phyloP scores from a whole-genome alignment of 129 eudicot genomes.

The Chrysanthemum makinoi region DNA sequence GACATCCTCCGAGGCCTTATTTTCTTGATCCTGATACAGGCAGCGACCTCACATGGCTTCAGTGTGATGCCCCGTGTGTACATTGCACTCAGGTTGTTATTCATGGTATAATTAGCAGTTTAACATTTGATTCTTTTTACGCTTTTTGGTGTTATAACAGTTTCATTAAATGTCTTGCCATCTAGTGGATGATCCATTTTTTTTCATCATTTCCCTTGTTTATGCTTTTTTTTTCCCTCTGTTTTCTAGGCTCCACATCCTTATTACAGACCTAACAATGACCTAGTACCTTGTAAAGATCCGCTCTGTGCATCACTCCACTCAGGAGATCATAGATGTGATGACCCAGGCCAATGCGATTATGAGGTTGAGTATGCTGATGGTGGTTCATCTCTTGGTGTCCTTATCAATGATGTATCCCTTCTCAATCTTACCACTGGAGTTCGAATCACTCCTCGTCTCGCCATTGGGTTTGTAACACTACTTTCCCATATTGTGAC shows the following conservation, averaged over 20 bases:
- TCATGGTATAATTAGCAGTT: slow-evolving; percentile 25
- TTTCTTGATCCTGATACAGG: slow-evolving; percentile 97
- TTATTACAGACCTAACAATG: slow-evolving; percentile 69
- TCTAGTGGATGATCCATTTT: background rate
- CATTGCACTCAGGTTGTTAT: slow-evolving; percentile 71
- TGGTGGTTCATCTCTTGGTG: slow-evolving; percentile 95
- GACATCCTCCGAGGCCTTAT: slow-evolving; percentile 73
- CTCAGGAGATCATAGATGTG: slow-evolving; percentile 60
- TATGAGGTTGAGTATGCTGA: slow-evolving; percentile 96
- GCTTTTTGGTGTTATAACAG: background rate
- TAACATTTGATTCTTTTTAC: slow-evolving; percentile 1
- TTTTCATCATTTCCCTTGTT: background rate
- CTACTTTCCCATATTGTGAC: background rate
- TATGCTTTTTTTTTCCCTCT: slow-evolving; percentile 1
- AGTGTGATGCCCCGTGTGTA: slow-evolving; percentile 93
- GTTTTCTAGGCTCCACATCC: slow-evolving; percentile 82
- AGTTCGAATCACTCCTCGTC: slow-evolving; percentile 52
- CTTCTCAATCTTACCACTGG: slow-evolving; percentile 78
- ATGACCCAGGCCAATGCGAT: slow-evolving; percentile 82
- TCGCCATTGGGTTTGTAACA: slow-evolving; percentile 69
- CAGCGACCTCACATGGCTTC: slow-evolving; percentile 97
- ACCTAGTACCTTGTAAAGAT: slow-evolving; percentile 71
- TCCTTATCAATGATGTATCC: slow-evolving; percentile 65
- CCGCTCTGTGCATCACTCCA: slow-evolving; percentile 88
- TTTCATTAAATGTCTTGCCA: too few species aligned